Conservation (phyloP, 176 grass and related monocot genomes). For the Aegilops umbellulata region DNA sequence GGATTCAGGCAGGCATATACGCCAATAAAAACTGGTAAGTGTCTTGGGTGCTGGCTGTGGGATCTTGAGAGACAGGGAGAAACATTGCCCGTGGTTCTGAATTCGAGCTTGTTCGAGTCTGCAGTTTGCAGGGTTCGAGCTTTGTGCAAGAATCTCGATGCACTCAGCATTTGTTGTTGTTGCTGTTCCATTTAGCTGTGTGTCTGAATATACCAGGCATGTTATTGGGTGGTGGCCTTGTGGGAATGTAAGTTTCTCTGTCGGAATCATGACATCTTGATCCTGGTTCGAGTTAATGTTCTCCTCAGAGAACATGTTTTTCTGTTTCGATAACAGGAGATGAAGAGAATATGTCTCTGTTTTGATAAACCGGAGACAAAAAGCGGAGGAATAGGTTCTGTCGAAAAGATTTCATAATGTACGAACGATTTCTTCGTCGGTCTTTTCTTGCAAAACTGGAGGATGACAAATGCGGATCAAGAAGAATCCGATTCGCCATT, state of each 20-base stretch:
- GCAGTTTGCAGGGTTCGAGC: neutral
- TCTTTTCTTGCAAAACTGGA: neutral
- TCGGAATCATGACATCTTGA: no score
- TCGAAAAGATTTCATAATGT: neutral
- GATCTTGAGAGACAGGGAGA: neutral
- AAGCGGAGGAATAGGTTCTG: neutral
- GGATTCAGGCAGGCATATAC: neutral
- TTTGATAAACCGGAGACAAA: neutral
- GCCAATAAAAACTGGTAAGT: constrained; percentile 30
- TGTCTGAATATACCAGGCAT: neutral
- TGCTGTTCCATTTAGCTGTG: neutral
- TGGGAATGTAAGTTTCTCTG: neutral
- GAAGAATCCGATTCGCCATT: neutral
- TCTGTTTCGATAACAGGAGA: neutral
- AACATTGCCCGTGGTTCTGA: neutral
- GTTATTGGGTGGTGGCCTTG: neutral
- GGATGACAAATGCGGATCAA: neutral
- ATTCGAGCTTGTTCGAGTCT: neutral
- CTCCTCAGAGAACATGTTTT: neutral
- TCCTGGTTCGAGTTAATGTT: neutral
- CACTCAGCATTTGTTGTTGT: neutral
- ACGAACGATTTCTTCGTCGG: neutral
- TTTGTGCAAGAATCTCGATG: neutral
- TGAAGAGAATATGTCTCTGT: neutral
- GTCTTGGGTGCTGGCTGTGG: neutral